Conservation (phyloP, 768 basidiomycete genomes). For the Cystobasidium onofrii region DNA sequence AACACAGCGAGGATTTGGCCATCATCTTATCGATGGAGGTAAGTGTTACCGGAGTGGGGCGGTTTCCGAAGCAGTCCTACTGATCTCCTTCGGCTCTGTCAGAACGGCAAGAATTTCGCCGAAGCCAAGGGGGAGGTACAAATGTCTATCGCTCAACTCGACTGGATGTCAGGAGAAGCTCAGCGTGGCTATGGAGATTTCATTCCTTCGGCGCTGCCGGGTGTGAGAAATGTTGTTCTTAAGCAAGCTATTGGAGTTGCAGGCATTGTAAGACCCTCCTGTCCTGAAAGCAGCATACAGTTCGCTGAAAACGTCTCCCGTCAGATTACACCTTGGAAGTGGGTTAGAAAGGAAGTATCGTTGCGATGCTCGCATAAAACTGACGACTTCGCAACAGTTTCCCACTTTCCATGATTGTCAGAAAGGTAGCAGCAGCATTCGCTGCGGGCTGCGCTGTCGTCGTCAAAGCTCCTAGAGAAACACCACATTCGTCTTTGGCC, state of each 20-base stretch:
- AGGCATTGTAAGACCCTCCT: background rate
- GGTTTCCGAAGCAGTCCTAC: no score
- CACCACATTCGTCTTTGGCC: constrained; percentile 84
- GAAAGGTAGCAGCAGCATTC: constrained; percentile 67
- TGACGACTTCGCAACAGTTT: background rate
- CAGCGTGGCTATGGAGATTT: constrained; percentile 86
- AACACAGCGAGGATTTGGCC: constrained; percentile 61
- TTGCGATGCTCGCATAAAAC: no score
- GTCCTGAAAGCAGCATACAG: no score
- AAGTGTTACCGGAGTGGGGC: no score
- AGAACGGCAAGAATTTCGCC: constrained; percentile 84
- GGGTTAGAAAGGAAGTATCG: no score
- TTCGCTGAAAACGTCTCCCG: no score
- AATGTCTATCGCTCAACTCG: background rate
- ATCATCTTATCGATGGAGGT: constrained; percentile 50
- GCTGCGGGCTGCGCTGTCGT: constrained; percentile 95
- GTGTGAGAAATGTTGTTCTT: constrained; percentile 73
- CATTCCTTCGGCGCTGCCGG: constrained; percentile 65
- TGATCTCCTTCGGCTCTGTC: constrained; percentile 59
- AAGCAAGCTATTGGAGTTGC: constrained; percentile 65
- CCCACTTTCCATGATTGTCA: background rate
- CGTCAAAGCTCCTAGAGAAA: constrained; percentile 86
- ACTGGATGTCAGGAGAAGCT: constrained; percentile 69
- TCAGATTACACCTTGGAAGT: constrained; percentile 54
- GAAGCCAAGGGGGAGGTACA: constrained; percentile 78